Percentiles rank a stretch among this genome's conserved stretches.
Conservation (phyloP, 352 stramenopile species). For the Elongisporangium anandrum region DNA sequence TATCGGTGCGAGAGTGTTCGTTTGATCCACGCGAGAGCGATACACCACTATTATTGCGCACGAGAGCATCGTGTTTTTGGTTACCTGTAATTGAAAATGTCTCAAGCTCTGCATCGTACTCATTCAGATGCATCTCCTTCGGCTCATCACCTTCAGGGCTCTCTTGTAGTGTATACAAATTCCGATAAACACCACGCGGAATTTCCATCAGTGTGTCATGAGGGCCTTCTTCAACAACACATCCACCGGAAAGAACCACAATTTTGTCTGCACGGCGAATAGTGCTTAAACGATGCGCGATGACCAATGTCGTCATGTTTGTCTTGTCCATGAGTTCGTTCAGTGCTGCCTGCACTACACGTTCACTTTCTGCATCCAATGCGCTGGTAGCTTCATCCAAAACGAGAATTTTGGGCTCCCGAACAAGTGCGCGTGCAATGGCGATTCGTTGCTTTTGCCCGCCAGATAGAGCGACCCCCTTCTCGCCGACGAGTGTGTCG, state of each 20-base stretch:
- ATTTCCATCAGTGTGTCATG: constrained; percentile 48
- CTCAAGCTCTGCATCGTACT: neutral
- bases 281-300: constrained; percentile 88
- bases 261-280: constrained; percentile 30
- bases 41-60: neutral
- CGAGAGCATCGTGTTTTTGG: constrained; percentile 10
- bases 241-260: constrained; percentile 5
- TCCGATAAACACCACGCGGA: constrained; percentile 75
- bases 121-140: constrained; percentile 26
- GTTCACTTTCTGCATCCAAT: constrained; percentile 28
- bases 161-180: constrained; percentile 59
- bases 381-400: constrained; percentile 23
- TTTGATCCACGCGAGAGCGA: neutral
- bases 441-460: constrained; percentile 32
- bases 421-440: constrained; percentile 23
- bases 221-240: constrained; percentile 40
- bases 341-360: constrained; percentile 52
- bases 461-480: constrained; percentile 25
- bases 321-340: constrained; percentile 34
- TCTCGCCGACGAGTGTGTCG: constrained; percentile 42
- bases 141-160: constrained; percentile 5
- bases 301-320: constrained; percentile 69
- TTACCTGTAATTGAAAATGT: constrained; percentile 64
- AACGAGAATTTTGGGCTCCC: constrained; percentile 20
- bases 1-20: neutral